Base-by-base conservation (phyloP, 2,329 filamentous ascomycete species). In the Polytolypa hystricis region DNA sequence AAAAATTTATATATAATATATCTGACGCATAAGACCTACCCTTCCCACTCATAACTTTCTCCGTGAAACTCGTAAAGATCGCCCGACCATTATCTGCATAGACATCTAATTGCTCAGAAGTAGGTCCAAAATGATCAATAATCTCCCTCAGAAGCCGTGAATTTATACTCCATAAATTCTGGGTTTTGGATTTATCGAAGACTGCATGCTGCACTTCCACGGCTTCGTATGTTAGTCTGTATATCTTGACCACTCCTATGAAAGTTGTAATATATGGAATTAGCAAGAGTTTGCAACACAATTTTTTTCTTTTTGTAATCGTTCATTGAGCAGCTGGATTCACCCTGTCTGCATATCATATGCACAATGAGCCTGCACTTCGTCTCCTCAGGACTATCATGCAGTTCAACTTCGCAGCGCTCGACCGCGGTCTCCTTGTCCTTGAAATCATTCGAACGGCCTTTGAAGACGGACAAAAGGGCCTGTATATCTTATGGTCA, bases 21-120 rank as follows among this genome's bases (percentile, higher is more conserved):
- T 19, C 9, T 14, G 10, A 20, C 40, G 21, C 8, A 28, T 14
- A 12, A 5, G 8, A 33, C 47, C 33, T 51, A 71, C 71, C 70
- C 60, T 73, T 77, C 5, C 73, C 74, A 40, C 74, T 70, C 27
- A 65, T 65, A 15, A 79, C 66, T 49, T 78, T 79, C 39, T 77
- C 74, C 0, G 76, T 79, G 49, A 76, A 80, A 52, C 76, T 80
- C 4, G 74, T 79, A 51, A 79, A 78, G 5, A 73, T 66, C 2
- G 67, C 70, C 41, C 72, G 71, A 7, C 65, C 70, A 10, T 72
- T 67, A 34, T 77, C 68, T 7, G 69, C 67, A 42, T 68, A 74
- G 35, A 79, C 69, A 42, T 79, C 75, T 4, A 80, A 60, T 53
- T 79, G 73, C 52, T 80, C 76, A 0, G 76, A 76, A 45, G 72